Evolutionary conservation across 805 yeast species (phyloP), one percentile per base, ranked within the genome.

Genomic region (Blastobotrys parvus): DNA sequence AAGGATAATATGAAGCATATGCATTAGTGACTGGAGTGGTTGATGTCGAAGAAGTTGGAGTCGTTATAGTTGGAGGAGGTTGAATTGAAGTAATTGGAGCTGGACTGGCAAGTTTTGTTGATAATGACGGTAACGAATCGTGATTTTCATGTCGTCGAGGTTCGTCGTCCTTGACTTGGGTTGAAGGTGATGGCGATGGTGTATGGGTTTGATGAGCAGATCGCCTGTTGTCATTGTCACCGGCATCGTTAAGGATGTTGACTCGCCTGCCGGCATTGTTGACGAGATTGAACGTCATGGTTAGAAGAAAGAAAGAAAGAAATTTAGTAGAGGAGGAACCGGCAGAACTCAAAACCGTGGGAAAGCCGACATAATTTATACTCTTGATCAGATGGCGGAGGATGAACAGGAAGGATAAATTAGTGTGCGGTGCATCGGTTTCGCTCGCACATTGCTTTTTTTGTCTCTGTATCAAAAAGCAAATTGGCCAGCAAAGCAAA

Each of bases 181-280:
- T 25, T 25, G 29, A 25, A 8, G 29, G 29, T 11, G 29, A 25
- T 7, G 10, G 7, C 10, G 29, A 25, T 8, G 10, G 10, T 7
- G 29, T 25, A 8, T 11, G 29, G 10, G 7, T 31, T 3, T 3
- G 31, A 10, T 32, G 19, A 4, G 35, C 20, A 16, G 20, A 15
- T 11, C 20, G 10, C 11, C 32, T 4, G 11, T 4, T 4, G 21
- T 17, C 31, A n/a, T 16, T 5, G 20, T 32, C 38, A 13, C 38
- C 42, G 20, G 43, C 48, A 17, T 49, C 53, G 39, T 51, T 51
- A 21, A 51, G 42, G 21, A 51, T 41, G 29, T 43, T 40, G 37
- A 51, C 42, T 16, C 48, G 33, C 39, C 43, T 43, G 16, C 55
- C 55, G n/a, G 44, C 35, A 21, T 45, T 45, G 13, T 50, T 49